Evolutionary conservation across 2,329 filamentous ascomycete species (phyloP), one percentile per base, ranked within the genome.

Genomic region (Lasiodiplodia sp.): DNA sequence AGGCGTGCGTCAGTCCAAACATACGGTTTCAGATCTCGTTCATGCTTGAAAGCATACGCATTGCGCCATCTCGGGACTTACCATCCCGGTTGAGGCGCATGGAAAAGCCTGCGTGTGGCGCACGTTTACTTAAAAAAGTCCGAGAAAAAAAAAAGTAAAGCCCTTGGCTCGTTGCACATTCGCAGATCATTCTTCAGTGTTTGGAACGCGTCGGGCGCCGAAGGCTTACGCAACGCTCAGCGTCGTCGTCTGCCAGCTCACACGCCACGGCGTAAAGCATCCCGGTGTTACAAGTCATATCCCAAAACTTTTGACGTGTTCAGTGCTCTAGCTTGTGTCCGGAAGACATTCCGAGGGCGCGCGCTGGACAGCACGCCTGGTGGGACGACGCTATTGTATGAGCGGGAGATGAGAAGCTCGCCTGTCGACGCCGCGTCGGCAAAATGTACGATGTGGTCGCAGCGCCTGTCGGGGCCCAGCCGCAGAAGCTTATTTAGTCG

Each of bases 231-330:
- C 60, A 64, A 52, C 31, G 47, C 60, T 14, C 58, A 63, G n/a
- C 16, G 8, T n/a, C 21, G 12, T 47, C 38, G 37, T 11, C 25
- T 25, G 44, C 34, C 57, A 44, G 40, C 57, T 31, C 38, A 10
- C 58, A n/a, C 8, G 58, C 21, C 23, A 12, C 23, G 60, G 44
- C 60, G 52, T 31, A 7, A 14, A 21, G 60, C 34, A 64, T 64
- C 60, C 58, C 58, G 58, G 58, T 63, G 58, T 63, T 25, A 63
- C 58, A 63, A 37, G 40, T 63, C 60, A 64, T 52, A 64, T 64
- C 18, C 51, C 47, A 47, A 52, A 4, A 16, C 16, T 37, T 14
- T 21, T 14, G 23, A 12, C 38, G 58, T 11, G 60, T 64, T 49
- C 51, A 49, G 44, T 49, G 44, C 60, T 64, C 23, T 7, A 38